Evolutionary conservation across 1,284 basidiomycete species (phyloP).

Genomic region (Sanghuangporus sanghuang): DNA sequence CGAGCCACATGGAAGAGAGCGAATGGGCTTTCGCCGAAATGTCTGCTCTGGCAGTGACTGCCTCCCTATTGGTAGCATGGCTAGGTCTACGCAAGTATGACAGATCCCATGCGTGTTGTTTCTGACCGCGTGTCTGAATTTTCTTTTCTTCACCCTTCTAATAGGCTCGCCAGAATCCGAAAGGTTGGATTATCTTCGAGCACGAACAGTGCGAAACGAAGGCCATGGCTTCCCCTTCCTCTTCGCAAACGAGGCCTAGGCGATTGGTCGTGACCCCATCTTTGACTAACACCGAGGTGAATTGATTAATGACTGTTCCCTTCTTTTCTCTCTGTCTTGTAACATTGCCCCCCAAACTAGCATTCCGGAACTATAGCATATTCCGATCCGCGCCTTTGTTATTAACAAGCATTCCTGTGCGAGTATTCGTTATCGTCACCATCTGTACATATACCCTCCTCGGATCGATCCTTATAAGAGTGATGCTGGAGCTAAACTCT

Average conservation of each 20-base stretch:
- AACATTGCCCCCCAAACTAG: background rate
- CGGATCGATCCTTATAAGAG: background rate
- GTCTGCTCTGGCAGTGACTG: constrained; percentile 47
- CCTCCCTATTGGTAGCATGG: constrained; percentile 54
- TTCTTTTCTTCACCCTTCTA: background rate
- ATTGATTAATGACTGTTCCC: constrained; percentile 6
- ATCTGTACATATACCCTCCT: background rate
- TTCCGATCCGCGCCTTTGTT: background rate
- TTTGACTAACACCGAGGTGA: background rate
- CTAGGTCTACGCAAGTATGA: constrained; percentile 56
- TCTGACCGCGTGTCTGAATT: background rate
- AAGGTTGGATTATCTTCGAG: constrained; percentile 46
- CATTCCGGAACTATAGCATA: background rate
- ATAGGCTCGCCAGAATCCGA: constrained; percentile 42
- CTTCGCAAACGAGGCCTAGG: constrained; percentile 40
- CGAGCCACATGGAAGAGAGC: constrained; percentile 63
- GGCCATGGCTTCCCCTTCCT: constrained; percentile 53
- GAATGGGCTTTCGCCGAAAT: constrained; percentile 64
- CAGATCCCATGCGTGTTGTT: background rate
- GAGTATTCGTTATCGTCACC: background rate
- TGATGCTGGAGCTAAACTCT: background rate
- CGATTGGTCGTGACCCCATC: constrained; percentile 13
- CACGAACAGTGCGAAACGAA: constrained; percentile 22
- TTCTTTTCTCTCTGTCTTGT: background rate
- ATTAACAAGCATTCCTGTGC: background rate